Percentiles rank a stretch among this genome's conserved stretches.
These are phyloP conservation scores for Saccharomyces hybrid DNA, from an alignment of 1,139 yeast species.

Conservation along the genomic window DNA sequence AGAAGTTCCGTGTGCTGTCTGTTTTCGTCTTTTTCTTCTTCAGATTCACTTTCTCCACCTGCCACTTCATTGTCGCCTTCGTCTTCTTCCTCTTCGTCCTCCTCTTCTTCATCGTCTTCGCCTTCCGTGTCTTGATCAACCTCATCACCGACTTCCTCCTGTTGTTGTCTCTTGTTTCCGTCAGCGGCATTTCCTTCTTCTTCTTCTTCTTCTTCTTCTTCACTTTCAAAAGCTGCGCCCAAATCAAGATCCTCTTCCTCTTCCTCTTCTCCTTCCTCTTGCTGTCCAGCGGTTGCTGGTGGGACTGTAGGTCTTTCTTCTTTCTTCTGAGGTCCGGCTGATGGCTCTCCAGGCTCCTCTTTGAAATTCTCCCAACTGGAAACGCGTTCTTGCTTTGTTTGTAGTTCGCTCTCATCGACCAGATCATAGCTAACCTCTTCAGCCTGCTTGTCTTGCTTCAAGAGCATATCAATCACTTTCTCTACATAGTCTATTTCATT, in stretches of 20 bases:
- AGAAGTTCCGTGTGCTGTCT: conserved; percentile 69
- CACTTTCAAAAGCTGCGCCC: conserved; percentile 36
- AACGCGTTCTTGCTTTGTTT: conserved; percentile 3
- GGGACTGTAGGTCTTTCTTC: conserved; percentile 5
- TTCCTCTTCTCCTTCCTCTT: conserved; percentile 16
- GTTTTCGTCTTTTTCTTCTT: conserved; percentile 33
- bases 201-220: conserved; percentile 30
- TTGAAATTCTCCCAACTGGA: conserved; percentile 5
- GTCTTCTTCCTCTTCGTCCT: conserved; percentile 31
- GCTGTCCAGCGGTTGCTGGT: conserved; percentile 14
- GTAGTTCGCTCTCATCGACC: conserved; percentile 41
- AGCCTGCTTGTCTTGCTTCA: conserved; percentile 74
- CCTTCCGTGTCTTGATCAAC: conserved; percentile 35
- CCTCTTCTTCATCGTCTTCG: conserved; percentile 34
- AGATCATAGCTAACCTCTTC: conserved; percentile 76
- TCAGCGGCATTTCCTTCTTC: conserved; percentile 20
- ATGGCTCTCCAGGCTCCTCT: conserved; percentile 8
- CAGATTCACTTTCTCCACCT: conserved; percentile 33
- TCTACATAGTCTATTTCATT: conserved; percentile 62
- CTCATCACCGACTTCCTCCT: conserved; percentile 23
- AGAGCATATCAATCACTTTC: conserved; percentile 65
- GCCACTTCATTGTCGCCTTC: conserved; percentile 51
- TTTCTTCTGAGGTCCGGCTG: neutral
- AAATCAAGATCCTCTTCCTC: conserved; percentile 37
- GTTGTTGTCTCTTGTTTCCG: conserved; percentile 15